Base-by-base conservation (phyloP, 2,329 filamentous ascomycete genomes). In the Xylaria digitata region DNA sequence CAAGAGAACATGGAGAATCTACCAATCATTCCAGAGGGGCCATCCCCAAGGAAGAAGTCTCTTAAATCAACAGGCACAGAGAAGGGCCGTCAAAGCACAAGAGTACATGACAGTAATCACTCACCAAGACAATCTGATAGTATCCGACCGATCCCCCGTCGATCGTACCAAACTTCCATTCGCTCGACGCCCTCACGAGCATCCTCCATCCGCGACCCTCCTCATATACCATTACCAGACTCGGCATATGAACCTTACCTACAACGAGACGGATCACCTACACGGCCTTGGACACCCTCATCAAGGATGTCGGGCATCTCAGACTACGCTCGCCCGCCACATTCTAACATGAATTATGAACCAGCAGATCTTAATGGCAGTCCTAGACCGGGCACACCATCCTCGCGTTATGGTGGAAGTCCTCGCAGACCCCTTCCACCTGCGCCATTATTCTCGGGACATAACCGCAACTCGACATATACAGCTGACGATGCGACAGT, bases 301-400 rank as follows among this genome's bases (percentile, higher is more conserved):
- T 67, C 84, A 17, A 81, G 82, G 66, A 76, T 78, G 60, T 82
- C 81, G 23, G 73, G 72, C 0, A 83, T 83, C 2, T 81, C 82
- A 37, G 92, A 94, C 67, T 93, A 92, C 79, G 79, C 86, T 32
- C 86, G 92, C 58, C 91, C 92, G 8, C 90, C 93, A 2, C 87
- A 92, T 0, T 87, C 89, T 0, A 89, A 84, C 71, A 82, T 90
- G 26, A 85, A 89, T 3, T 98, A 96, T 79, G 96, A 98, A 79
- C 93, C 94, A 0, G 86, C 90, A 23, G 94, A 97, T 73, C 81
- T 98, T 66, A 95, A 98, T 75, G 96, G 96, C 55, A 94, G 89
- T 68, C 94, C 96, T 6, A 84, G 96, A 65, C 95, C 96, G 1
- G 95, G 95, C 5, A 97, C 95, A 0, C 94, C 95, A 1, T 94